phyloP scores from a whole-genome alignment of 805 yeast species.

The Metschnikowia vanudenii region DNA sequence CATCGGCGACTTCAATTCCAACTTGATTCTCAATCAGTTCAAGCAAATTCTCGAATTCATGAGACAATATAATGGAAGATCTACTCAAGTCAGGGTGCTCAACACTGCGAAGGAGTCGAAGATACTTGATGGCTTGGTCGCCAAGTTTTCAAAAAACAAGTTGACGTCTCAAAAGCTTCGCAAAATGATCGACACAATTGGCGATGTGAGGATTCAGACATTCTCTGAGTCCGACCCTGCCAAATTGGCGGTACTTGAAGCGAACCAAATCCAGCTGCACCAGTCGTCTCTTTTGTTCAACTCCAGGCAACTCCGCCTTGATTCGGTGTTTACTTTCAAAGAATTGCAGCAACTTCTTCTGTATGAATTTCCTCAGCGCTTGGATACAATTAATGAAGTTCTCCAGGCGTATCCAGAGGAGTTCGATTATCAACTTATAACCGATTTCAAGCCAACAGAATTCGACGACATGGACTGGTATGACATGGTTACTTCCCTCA shows the following conservation, averaged over 20 bases:
- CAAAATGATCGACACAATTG: conserved; percentile 33
- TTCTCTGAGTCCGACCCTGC: conserved; percentile 2
- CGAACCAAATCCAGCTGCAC: conserved; percentile 31
- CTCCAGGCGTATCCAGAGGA: conserved; percentile 27
- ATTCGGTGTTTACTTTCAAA: conserved; percentile 19
- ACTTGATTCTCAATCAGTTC: conserved; percentile 44
- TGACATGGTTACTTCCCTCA: conserved; percentile 43
- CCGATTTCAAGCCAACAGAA: conserved; percentile 18
- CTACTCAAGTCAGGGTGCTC: conserved; percentile 39
- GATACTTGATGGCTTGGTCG: conserved; percentile 4
- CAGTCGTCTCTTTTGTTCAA: conserved; percentile 47
- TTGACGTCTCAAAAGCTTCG: conserved; percentile 47
- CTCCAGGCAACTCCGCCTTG: conserved; percentile 50
- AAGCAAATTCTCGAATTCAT: conserved; percentile 30
- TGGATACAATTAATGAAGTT: conserved; percentile 32
- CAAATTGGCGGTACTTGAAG: conserved; percentile 24
- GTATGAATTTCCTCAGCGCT: conserved; percentile 48
- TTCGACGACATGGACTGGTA: conserved; percentile 41
- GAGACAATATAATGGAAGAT: conserved; percentile 21
- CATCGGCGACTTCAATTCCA: conserved; percentile 53
- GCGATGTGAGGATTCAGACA: conserved; percentile 13
- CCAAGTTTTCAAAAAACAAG: conserved; percentile 16
- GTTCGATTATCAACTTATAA: conserved; percentile 17
- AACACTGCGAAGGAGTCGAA: conserved; percentile 21
- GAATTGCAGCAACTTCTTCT: conserved; percentile 41